These are phyloP conservation scores for Yarrowia yakushimensis DNA, from an alignment of 805 yeast species.

Conservation along the genomic window DNA sequence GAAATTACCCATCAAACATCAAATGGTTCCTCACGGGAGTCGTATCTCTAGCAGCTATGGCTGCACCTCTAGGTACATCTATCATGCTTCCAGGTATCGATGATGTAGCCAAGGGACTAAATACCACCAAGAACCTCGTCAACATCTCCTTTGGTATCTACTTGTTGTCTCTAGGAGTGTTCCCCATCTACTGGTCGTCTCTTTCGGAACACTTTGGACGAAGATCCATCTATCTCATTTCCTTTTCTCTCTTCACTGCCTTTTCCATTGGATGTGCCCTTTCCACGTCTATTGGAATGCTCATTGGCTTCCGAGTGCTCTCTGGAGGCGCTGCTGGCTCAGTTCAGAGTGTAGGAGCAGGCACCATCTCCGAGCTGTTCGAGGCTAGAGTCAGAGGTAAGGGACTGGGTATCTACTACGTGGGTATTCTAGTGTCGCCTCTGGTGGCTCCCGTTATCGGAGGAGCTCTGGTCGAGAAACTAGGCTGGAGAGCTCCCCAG, in stretches of 20 bases:
- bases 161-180: conserved; percentile 65
- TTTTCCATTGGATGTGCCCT: conserved; percentile 73
- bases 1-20: conserved; percentile 51
- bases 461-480: conserved; percentile 62
- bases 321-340: conserved; percentile 81
- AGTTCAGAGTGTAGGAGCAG: conserved; percentile 88
- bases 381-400: conserved; percentile 65
- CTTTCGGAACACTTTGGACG: conserved; percentile 74
- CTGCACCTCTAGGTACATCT: conserved; percentile 89
- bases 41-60: conserved; percentile 68
- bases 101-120: conserved; percentile 50
- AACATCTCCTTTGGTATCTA: conserved; percentile 81
- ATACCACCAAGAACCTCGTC: conserved; percentile 58
- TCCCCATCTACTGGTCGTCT: conserved; percentile 88
- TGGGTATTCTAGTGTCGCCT: conserved; percentile 82
- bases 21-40: conserved; percentile 58
- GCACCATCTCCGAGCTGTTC: conserved; percentile 74
- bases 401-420: conserved; percentile 74
- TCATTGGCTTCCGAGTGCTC: conserved; percentile 66
- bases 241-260: conserved; percentile 59
- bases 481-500: conserved; percentile 89
- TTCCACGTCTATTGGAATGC: conserved; percentile 55
- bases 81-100: conserved; percentile 76
- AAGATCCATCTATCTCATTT: conserved; percentile 64
- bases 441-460: conserved; percentile 76